Evolutionary conservation across 169 alveolate species (phyloP).

Genomic region (Plasmodium vivax): DNA sequence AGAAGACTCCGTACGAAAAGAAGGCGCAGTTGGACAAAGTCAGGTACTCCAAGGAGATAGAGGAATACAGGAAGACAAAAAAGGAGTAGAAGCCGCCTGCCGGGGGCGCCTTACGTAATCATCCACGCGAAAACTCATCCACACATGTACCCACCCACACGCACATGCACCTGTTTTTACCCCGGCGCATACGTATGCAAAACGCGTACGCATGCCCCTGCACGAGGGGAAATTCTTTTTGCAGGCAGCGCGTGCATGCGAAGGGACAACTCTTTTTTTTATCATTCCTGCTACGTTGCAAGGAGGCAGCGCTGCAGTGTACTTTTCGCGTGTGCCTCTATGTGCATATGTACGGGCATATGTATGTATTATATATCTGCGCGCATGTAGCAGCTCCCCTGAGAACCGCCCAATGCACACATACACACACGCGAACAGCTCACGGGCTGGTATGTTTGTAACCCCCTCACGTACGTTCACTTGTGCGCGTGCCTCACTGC

Average conservation of each 20-base stretch:
- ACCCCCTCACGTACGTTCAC: neutral
- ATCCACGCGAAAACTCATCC: neutral
- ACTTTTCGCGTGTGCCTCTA: neutral
- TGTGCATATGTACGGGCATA: neutral
- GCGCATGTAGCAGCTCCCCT: neutral
- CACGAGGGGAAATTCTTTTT: neutral
- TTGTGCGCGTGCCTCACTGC: neutral
- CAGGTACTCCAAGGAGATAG: slow-evolving; percentile 90
- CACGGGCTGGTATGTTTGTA: neutral
- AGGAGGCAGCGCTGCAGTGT: neutral
- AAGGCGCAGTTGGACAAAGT: slow-evolving; percentile 90
- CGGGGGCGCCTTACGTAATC: neutral
- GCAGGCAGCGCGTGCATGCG: neutral
- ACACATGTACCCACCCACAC: neutral
- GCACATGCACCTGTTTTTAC: neutral
- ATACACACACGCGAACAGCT: neutral
- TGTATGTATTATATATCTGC: neutral
- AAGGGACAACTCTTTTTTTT: neutral
- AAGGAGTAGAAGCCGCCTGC: slow-evolving; percentile 36
- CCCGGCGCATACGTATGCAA: neutral
- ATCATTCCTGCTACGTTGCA: neutral
- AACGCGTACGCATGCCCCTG: neutral
- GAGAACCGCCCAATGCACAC: neutral
- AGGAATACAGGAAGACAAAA: slow-evolving; percentile 77
- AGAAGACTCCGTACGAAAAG: slow-evolving; percentile 91